Evolutionary conservation across 2,329 filamentous ascomycete genomes (phyloP).

Genomic region (Aspergillus fischeri): DNA sequence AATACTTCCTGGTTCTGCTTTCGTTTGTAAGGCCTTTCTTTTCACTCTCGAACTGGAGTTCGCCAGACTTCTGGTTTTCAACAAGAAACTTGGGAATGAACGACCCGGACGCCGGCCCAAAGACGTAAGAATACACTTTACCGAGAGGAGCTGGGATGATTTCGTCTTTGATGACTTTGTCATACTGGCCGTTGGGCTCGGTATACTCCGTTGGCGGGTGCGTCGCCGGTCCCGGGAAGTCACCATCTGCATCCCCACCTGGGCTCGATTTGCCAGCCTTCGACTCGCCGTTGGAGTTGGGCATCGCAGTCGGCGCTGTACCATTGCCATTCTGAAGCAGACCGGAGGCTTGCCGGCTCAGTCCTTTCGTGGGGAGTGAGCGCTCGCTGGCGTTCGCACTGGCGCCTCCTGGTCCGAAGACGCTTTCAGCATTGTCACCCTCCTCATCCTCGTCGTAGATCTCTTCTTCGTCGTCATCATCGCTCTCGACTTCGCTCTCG

Average conservation of each 20-base stretch:
- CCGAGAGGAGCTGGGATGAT: slow-evolving; percentile 81
- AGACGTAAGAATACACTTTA: slow-evolving; percentile 84
- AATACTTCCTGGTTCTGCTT: slow-evolving; percentile 69
- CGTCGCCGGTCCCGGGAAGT: slow-evolving; percentile 79
- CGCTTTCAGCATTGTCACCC: slow-evolving; percentile 56
- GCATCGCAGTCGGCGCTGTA: slow-evolving; percentile 36
- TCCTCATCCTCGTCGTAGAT: slow-evolving; percentile 51
- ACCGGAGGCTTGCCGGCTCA: slow-evolving; percentile 69
- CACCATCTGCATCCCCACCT: slow-evolving; percentile 39
- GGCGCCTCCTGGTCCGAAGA: slow-evolving; percentile 52
- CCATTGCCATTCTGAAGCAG: slow-evolving; percentile 30
- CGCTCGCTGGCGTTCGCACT: slow-evolving; percentile 53
- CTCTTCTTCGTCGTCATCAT: slow-evolving; percentile 71
- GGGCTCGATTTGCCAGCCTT: slow-evolving; percentile 48
- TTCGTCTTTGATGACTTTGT: slow-evolving; percentile 81
- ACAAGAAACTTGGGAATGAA: slow-evolving; percentile 87
- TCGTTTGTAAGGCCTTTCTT: slow-evolving; percentile 73
- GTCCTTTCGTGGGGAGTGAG: slow-evolving; percentile 46
- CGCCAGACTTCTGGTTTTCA: slow-evolving; percentile 80
- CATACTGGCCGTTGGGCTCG: slow-evolving; percentile 74
- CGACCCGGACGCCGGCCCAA: slow-evolving; percentile 70
- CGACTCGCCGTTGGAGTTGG: slow-evolving; percentile 27
- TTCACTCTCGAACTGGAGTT: slow-evolving; percentile 79
- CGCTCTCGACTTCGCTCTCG: slow-evolving; percentile 68
- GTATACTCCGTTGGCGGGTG: slow-evolving; percentile 84